These are phyloP conservation scores for Ophiognomonia clavigignenti-juglandacearum DNA, from an alignment of 2,329 filamentous ascomycete species.

Conservation along the genomic window DNA sequence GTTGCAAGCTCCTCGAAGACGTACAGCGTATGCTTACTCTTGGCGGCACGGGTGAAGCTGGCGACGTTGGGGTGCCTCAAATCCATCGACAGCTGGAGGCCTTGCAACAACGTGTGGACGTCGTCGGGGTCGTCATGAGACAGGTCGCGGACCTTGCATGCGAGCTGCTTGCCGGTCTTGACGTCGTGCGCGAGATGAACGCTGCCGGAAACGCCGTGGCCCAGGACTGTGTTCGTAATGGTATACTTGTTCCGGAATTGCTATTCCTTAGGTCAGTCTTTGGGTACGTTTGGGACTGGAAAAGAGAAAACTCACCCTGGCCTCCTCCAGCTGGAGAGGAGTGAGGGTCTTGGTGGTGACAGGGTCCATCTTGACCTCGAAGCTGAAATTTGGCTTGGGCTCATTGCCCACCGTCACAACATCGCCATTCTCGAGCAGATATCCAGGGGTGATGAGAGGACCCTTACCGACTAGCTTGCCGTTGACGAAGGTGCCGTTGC, in stretches of 20 bases:
- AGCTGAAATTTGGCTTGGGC: slow-evolving; percentile 30
- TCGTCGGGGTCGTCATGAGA: slow-evolving; percentile 20
- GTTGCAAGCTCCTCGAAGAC: slow-evolving; percentile 54
- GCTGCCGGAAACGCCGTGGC: slow-evolving; percentile 46
- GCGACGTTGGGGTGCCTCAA: slow-evolving; percentile 49
- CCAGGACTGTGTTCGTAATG: slow-evolving; percentile 46
- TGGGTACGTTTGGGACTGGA: no score
- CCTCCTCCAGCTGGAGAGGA: slow-evolving; percentile 31
- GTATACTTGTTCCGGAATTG: slow-evolving; percentile 42
- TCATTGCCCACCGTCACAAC: slow-evolving; percentile 39
- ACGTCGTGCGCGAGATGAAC: slow-evolving; percentile 52
- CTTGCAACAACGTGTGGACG: slow-evolving; percentile 24
- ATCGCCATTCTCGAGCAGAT: slow-evolving; percentile 48
- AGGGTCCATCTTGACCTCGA: slow-evolving; percentile 4
- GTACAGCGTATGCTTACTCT: slow-evolving; percentile 44
- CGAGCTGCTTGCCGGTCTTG: slow-evolving; percentile 52
- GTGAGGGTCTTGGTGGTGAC: slow-evolving; percentile 20
- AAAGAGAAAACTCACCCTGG: slow-evolving; percentile 29
- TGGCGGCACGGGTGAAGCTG: slow-evolving; percentile 45
- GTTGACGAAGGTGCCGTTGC: slow-evolving; percentile 51
- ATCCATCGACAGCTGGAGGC: slow-evolving; percentile 21
- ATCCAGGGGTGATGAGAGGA: slow-evolving; percentile 29
- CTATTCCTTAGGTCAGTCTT: no score
- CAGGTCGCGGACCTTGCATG: slow-evolving; percentile 63
- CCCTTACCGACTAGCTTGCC: slow-evolving; percentile 34